These are phyloP conservation scores for Verbena officinalis DNA, from an alignment of 257 asterid genomes.

Conservation along the genomic window DNA sequence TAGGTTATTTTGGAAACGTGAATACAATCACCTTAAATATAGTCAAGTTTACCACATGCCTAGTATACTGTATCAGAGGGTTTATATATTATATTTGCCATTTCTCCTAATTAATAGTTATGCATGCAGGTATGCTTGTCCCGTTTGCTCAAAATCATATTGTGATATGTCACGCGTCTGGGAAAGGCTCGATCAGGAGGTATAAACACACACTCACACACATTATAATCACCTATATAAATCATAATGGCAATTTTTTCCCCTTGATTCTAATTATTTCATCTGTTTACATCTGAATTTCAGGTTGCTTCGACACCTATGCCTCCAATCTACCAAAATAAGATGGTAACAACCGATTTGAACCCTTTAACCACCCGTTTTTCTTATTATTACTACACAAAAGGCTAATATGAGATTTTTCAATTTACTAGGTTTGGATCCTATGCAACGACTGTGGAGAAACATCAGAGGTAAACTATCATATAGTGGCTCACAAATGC, in stretches of 20 bases:
- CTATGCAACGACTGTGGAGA: constrained; percentile 74
- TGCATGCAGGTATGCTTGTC: constrained; percentile 63
- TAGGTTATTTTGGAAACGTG: no score
- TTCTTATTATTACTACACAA: background rate
- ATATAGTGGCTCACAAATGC: constrained; percentile 61
- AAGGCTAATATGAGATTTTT: background rate
- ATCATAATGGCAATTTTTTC: background rate
- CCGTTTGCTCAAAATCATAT: constrained; percentile 66
- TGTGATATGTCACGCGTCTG: constrained; percentile 67
- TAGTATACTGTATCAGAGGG: no score
- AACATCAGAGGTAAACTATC: constrained; percentile 63
- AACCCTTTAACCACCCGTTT: background rate
- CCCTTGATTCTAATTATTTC: background rate
- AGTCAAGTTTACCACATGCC: no score
- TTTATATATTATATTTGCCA: no score
- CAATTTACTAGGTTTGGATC: constrained; percentile 59
- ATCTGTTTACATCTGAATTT: constrained; percentile 5
- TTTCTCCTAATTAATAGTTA: background rate
- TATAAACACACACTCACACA: constrained; percentile 4
- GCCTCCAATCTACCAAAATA: constrained; percentile 56
- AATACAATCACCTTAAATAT: no score
- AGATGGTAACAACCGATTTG: constrained; percentile 45
- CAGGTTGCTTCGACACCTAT: constrained; percentile 64
- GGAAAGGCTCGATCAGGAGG: constrained; percentile 68
- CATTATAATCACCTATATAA: background rate